Conservation (phyloP, 495 filamentous ascomycete species). For the Bombardia bombarda region DNA sequence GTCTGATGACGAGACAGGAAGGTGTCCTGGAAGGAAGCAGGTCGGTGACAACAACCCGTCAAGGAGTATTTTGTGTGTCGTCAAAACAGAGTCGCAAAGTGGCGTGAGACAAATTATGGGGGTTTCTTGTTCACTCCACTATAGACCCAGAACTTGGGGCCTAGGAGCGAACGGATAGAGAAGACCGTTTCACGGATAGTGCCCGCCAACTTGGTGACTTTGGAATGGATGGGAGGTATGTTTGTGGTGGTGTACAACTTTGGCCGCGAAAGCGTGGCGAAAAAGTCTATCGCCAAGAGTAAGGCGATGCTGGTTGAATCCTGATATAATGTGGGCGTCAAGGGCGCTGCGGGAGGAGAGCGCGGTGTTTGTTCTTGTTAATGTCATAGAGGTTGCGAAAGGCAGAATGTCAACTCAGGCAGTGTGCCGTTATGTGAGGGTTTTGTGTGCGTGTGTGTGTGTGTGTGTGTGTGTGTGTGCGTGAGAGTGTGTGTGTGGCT, state of each 20-base stretch:
- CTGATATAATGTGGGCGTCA: too few relatives aligned
- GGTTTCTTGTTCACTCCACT: slow-evolving; percentile 95
- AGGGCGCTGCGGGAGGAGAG: too few relatives aligned
- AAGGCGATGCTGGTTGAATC: too few relatives aligned
- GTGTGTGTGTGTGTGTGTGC: too few relatives aligned
- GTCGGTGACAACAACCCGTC: background rate
- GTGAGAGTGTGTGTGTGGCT: too few relatives aligned
- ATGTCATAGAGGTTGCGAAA: too few relatives aligned
- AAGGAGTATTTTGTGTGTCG: background rate
- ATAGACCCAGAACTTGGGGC: slow-evolving; percentile 85
- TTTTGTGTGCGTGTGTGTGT: too few relatives aligned
- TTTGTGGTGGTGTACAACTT: slow-evolving; percentile 3
- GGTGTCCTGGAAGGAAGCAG: background rate
- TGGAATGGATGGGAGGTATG: slow-evolving; percentile 1
- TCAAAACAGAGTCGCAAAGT: slow-evolving; percentile 1
- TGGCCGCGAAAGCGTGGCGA: slow-evolving; percentile 1
- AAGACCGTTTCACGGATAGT: slow-evolving; percentile 66
- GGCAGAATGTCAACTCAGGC: too few relatives aligned
- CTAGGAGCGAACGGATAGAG: slow-evolving; percentile 85
- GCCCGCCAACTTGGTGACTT: slow-evolving; percentile 95
- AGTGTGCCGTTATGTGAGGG: too few relatives aligned
- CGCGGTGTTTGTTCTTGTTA: too few relatives aligned
- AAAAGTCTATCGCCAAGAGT: too few relatives aligned
- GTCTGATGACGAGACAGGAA: slow-evolving; percentile 1
- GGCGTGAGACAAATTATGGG: slow-evolving; percentile 67